Conservation (phyloP, 306 rosid genomes). For the Leucaena leucocephala region DNA sequence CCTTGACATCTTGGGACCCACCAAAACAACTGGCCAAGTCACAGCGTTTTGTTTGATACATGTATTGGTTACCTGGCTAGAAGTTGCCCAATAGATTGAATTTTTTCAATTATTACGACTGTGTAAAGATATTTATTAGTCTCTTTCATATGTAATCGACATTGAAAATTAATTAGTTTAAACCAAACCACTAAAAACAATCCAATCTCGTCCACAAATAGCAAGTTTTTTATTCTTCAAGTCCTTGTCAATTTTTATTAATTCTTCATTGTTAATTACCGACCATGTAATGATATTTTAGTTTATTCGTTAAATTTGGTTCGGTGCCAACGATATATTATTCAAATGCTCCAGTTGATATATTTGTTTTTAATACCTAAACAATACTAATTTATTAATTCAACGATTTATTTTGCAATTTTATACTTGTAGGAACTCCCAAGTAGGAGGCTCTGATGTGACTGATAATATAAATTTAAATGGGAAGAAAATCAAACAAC, state of each 20-base stretch:
- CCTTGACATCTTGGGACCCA: slow-evolving; percentile 32
- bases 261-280: slow-evolving; percentile 45
- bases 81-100: slow-evolving; percentile 22
- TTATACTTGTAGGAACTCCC: slow-evolving; percentile 27
- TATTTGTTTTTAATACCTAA: slow-evolving; percentile 8
- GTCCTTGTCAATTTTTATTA: slow-evolving; percentile 21
- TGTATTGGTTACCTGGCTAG: not conserved
- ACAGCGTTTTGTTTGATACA: slow-evolving; percentile 39
- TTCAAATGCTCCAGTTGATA: slow-evolving; percentile 21
- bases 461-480: not conserved
- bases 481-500: not conserved
- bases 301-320: slow-evolving; percentile 2
- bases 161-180: slow-evolving; percentile 32
- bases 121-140: not conserved
- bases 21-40: slow-evolving; percentile 39
- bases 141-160: slow-evolving; percentile 7
- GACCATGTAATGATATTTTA: slow-evolving; percentile 39
- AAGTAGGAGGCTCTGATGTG: slow-evolving; percentile 37
- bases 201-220: slow-evolving; percentile 40
- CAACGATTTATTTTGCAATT: slow-evolving; percentile 26
- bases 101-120: not conserved
- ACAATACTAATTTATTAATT: slow-evolving; percentile 20
- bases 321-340: not conserved
- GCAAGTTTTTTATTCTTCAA: slow-evolving; percentile 14
- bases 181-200: slow-evolving; percentile 36